Evolutionary conservation across 331 rosid species (phyloP).

Genomic region (Pyracantha coccinea): DNA sequence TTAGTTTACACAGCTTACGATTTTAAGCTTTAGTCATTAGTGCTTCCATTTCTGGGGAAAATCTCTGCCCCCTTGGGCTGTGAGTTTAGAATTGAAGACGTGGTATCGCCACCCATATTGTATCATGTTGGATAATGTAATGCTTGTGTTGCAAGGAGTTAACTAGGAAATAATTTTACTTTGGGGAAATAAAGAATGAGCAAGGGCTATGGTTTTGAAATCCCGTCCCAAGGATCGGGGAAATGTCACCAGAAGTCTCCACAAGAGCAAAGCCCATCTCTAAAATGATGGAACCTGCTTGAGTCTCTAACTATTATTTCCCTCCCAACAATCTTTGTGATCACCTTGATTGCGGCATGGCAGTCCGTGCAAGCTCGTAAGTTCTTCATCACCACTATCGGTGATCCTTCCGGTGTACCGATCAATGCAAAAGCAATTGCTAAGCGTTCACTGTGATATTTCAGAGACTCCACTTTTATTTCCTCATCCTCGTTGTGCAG

Average conservation of each 20-base stretch:
- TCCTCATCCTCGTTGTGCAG: constrained; percentile 62
- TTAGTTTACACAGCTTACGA: neutral
- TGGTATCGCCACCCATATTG: neutral
- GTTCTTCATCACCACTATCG: constrained; percentile 72
- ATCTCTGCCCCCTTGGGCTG: neutral
- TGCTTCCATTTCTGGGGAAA: neutral
- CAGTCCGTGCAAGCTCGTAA: constrained; percentile 66
- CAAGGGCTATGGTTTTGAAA: neutral
- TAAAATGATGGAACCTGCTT: constrained; percentile 72
- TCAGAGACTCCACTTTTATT: constrained; percentile 49
- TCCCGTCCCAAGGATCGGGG: too few species aligned
- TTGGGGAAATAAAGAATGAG: neutral
- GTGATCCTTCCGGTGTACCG: constrained; percentile 53
- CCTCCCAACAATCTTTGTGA: constrained; percentile 51
- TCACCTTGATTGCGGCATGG: constrained; percentile 66
- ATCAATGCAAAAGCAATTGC: constrained; percentile 75
- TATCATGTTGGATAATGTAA: neutral
- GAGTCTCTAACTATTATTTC: constrained; percentile 70
- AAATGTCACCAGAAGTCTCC: constrained; percentile 49
- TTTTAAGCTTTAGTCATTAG: neutral
- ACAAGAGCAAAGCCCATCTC: constrained; percentile 68
- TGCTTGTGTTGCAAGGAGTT: neutral
- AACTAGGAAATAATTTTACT: neutral
- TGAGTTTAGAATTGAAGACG: neutral
- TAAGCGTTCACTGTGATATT: constrained; percentile 74